phyloP scores from a whole-genome alignment of 2,329 filamentous ascomycete genomes.

The Aspergillus latus region DNA sequence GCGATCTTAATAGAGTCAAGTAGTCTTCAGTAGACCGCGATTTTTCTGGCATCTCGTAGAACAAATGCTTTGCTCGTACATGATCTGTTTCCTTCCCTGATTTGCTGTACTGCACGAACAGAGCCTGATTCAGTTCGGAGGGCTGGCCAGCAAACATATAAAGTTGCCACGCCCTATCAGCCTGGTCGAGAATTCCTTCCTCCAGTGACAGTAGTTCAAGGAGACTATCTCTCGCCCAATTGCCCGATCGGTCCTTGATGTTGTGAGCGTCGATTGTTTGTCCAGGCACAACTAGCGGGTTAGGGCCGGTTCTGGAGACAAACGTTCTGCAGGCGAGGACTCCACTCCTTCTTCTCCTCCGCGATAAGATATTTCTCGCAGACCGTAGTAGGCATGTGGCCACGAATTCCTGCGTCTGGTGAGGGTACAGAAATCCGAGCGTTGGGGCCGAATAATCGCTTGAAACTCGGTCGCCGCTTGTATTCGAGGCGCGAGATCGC shows the following conservation, averaged over 20 bases:
- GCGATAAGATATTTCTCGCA: slow-evolving; percentile 24
- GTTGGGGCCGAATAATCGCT: slow-evolving; percentile 27
- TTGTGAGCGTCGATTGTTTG: background rate
- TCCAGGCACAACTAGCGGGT: slow-evolving; percentile 6
- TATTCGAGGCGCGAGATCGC: slow-evolving; percentile 19
- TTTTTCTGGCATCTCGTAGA: slow-evolving; percentile 41
- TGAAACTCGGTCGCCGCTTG: slow-evolving; percentile 13
- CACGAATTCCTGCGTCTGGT: slow-evolving; percentile 26
- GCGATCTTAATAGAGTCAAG: slow-evolving; percentile 44
- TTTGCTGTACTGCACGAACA: slow-evolving; percentile 42
- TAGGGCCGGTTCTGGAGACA: slow-evolving; percentile 23
- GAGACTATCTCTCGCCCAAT: slow-evolving; percentile 21
- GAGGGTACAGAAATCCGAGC: slow-evolving; percentile 45
- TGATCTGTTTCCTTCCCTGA: slow-evolving; percentile 42
- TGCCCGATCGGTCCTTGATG: background rate
- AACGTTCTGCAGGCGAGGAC: slow-evolving; percentile 28
- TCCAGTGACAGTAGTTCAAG: slow-evolving; percentile 24
- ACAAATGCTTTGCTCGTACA: slow-evolving; percentile 47
- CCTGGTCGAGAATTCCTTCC: slow-evolving; percentile 20
- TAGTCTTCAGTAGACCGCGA: slow-evolving; percentile 47
- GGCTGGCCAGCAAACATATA: slow-evolving; percentile 37
- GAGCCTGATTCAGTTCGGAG: slow-evolving; percentile 23
- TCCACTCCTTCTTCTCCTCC: slow-evolving; percentile 29
- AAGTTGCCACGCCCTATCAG: slow-evolving; percentile 46
- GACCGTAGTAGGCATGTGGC: slow-evolving; percentile 26